phyloP scores from a whole-genome alignment of 768 basidiomycete genomes.

The Neoboletus subvelutipes region DNA sequence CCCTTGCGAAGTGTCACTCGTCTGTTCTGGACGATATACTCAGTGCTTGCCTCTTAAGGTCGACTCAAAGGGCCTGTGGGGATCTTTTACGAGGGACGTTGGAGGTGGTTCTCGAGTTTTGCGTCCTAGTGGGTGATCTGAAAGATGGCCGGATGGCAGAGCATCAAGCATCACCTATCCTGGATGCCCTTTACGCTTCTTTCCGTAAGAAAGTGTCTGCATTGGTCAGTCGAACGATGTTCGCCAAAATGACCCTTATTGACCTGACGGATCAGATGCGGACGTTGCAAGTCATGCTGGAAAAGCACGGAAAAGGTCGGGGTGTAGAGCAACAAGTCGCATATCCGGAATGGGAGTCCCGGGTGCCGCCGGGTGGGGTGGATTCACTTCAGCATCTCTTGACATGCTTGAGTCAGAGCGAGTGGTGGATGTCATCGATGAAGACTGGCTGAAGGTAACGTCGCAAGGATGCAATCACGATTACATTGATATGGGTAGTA shows the following conservation, averaged over 20 bases:
- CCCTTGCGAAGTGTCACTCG: constrained; percentile 67
- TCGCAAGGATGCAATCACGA: constrained; percentile 9
- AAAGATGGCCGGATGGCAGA: constrained; percentile 55
- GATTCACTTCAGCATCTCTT: constrained; percentile 57
- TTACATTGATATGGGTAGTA: constrained; percentile 11
- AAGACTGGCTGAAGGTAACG: neutral
- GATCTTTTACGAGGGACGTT: constrained; percentile 63
- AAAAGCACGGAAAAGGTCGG: constrained; percentile 42
- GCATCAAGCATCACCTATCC: constrained; percentile 56
- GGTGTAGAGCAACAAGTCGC: constrained; percentile 22
- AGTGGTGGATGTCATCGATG: constrained; percentile 50
- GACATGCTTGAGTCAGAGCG: constrained; percentile 49
- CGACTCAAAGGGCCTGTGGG: constrained; percentile 62
- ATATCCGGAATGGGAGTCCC: constrained; percentile 30
- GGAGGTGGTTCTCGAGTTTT: constrained; percentile 66
- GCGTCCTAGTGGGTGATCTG: constrained; percentile 62
- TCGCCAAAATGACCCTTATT: neutral
- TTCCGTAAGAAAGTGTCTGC: constrained; percentile 56
- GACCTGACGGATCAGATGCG: constrained; percentile 44
- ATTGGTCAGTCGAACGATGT: constrained; percentile 46
- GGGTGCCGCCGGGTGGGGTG: constrained; percentile 47
- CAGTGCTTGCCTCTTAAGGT: constrained; percentile 69
- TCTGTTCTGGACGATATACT: constrained; percentile 70
- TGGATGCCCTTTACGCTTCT: constrained; percentile 52
- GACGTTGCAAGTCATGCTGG: constrained; percentile 53